Evolutionary conservation across 345 rosid genomes (phyloP).

Genomic region (Angophora floribunda): DNA sequence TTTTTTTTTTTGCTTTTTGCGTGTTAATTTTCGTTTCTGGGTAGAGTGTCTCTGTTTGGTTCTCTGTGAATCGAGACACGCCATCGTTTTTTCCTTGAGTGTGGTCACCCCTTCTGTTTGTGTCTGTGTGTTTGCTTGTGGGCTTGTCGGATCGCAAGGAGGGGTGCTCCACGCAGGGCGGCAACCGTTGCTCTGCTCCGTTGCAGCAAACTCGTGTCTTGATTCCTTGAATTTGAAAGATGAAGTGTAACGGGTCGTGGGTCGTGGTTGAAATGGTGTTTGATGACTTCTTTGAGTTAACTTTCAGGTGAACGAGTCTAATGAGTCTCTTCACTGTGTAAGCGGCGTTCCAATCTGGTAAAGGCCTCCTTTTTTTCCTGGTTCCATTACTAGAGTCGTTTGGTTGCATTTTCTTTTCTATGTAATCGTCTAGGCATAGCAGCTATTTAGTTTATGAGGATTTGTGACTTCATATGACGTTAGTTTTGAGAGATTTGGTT

Average conservation of each 20-base stretch:
- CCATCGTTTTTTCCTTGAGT: not conserved
- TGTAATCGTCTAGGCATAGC: not conserved
- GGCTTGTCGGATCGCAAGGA: not conserved
- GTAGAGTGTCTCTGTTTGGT: not conserved
- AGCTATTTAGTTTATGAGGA: not conserved
- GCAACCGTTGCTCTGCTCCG: not conserved
- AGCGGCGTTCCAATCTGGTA: not conserved
- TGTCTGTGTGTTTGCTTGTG: rapidly evolving
- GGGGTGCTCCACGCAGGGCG: not conserved
- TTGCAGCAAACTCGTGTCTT: not conserved
- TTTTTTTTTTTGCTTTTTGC: not conserved
- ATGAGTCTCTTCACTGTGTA: not conserved
- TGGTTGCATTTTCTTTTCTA: not conserved
- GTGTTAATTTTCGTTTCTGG: not conserved
- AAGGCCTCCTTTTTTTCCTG: not conserved
- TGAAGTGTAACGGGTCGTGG: not conserved
- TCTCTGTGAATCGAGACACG: not conserved
- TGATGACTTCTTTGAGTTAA: not conserved
- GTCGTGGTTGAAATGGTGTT: not conserved
- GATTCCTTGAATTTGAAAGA: not conserved
- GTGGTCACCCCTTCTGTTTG: not conserved
- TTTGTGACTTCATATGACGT: not conserved
- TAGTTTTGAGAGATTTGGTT: not conserved
- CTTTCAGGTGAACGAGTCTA: not conserved
- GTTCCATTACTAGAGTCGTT: not conserved